A percentile compares a stretch with the other conserved stretches of the same genome.
Conservation (phyloP, 139 green algal species). For the Zygnema circumcarinatum region DNA sequence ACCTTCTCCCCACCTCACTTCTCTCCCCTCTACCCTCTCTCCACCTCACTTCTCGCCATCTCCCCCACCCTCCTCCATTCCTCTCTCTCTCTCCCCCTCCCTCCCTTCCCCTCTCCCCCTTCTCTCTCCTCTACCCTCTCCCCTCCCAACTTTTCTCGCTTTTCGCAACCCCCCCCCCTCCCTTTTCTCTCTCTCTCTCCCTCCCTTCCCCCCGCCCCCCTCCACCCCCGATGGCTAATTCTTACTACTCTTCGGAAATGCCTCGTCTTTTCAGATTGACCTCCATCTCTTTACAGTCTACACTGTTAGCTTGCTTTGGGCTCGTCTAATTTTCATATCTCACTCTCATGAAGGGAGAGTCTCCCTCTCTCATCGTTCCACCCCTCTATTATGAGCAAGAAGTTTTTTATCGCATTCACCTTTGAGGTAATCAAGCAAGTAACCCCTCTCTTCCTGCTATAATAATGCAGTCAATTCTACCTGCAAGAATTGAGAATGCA, state of each 20-base stretch:
- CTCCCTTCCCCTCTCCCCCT: constrained; percentile 27
- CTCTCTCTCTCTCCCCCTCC: constrained; percentile 26
- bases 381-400: neutral
- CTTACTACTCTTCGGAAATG: neutral
- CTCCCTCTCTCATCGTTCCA: neutral
- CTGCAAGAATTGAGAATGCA: neutral
- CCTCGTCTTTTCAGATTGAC: neutral
- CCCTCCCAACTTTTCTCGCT: neutral
- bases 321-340: neutral
- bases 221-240: neutral
- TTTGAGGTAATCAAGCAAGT: neutral
- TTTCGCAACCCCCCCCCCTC: neutral
- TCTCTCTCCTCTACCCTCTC: constrained; percentile 25
- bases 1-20: neutral
- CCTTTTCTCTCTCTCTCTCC: constrained; percentile 16
- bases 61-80: constrained; percentile 10
- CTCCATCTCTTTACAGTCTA: neutral
- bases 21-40: neutral
- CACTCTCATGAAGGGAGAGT: neutral
- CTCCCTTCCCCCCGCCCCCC: constrained; percentile 21
- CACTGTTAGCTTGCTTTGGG: neutral
- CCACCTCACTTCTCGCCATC: constrained; percentile 8
- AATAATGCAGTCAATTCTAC: neutral
- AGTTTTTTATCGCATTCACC: neutral
- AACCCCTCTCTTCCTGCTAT: neutral